Evolutionary conservation across 2,329 filamentous ascomycete genomes (phyloP), one percentile per base, ranked within the genome.

Genomic region (Aureobasidium namibiae): DNA sequence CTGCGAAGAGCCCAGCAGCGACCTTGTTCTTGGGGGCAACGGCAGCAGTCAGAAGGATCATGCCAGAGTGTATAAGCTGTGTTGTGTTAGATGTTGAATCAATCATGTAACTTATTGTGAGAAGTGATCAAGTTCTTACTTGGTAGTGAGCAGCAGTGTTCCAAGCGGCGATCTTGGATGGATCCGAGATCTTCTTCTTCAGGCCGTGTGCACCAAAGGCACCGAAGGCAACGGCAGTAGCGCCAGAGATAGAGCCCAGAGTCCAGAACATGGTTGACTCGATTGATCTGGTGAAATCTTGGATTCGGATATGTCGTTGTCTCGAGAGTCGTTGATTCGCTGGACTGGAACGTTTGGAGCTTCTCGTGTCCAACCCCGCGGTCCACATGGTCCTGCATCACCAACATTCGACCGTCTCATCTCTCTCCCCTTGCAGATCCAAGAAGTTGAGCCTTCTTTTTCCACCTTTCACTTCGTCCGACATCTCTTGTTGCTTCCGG

Each of bases 141-240:
- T 87, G 84, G 65, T 88, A 88, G 41, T 88, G 84, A 2, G 85
- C 84, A 1, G 84, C 85, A 0, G 84, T 88, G 11, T 72, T 70
- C 80, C 83, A 88, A 68, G 77, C 86, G 6, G 82, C 79, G 41
- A 87, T 70, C 61, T 78, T 78, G 13, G 75, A 70, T 3, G 84
- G 83, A 64, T 87, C 84, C 10, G 78, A 67, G 67, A 86, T 82
- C 63, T 75, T 74, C 61, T 78, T 78, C 73, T 86, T 87, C 41
- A 88, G 74, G 11, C 84, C 84, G 68, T 88, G 85, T 13, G 84
- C 83, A 36, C 85, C 85, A 70, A 88, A 88, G 0, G 85, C 85
- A 33, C 85, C 85, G 59, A 87, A 69, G 16, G 75, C 76, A 50
- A 88, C 84, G 67, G 80, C 79, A 4, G 79, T 73, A 10, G 83